Percentiles rank a stretch among this genome's conserved stretches.
phyloP scores from a whole-genome alignment of 2,329 filamentous ascomycete genomes.

The Penicillium olsonii region DNA sequence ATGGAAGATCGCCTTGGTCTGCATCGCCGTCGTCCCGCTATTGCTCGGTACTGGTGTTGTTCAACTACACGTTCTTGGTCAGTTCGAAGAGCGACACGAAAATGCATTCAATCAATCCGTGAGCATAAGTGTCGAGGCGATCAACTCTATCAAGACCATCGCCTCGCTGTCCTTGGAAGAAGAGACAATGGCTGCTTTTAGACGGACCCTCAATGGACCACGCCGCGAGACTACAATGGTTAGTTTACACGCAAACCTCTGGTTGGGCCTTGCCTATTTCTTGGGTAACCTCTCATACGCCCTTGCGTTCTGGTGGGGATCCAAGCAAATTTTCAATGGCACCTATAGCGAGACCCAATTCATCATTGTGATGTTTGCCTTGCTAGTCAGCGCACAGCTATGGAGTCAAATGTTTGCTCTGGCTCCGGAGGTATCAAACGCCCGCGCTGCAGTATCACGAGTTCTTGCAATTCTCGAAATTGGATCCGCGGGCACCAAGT shows the following conservation, averaged over 20 bases:
- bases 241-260: constrained; percentile 50
- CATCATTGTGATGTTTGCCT: constrained; percentile 70
- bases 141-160: constrained; percentile 56
- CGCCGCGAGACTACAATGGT: constrained; percentile 52
- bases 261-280: constrained; percentile 48
- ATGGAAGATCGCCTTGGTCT: constrained; percentile 76
- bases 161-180: constrained; percentile 55
- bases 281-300: constrained; percentile 69
- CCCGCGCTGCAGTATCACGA: constrained; percentile 61
- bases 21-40: constrained; percentile 67
- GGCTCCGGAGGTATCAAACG: constrained; percentile 72
- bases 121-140: constrained; percentile 54
- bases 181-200: constrained; percentile 49
- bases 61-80: constrained; percentile 63
- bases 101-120: constrained; percentile 54
- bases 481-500: constrained; percentile 35
- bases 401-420: constrained; percentile 75
- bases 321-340: constrained; percentile 67
- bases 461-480: constrained; percentile 50
- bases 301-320: constrained; percentile 79
- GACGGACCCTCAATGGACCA: constrained; percentile 48
- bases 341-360: constrained; percentile 68
- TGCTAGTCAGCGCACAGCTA: constrained; percentile 71
- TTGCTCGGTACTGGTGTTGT: constrained; percentile 69
- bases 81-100: constrained; percentile 58